These are phyloP conservation scores for Phlebiopsis flavidoalba DNA, from an alignment of 768 basidiomycete genomes.

Conservation along the genomic window DNA sequence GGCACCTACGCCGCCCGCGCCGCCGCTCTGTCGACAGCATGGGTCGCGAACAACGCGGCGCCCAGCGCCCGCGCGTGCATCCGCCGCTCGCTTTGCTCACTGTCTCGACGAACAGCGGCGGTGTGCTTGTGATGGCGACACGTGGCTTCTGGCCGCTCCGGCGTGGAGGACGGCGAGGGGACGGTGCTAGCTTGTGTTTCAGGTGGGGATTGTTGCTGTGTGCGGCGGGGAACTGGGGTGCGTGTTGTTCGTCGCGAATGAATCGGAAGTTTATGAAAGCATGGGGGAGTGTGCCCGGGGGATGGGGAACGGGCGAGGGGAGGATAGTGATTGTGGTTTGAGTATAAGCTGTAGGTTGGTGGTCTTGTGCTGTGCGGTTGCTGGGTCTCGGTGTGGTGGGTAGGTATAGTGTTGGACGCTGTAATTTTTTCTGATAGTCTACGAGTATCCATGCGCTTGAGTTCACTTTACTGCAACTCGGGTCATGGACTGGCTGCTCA, in stretches of 20 bases:
- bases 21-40: slow-evolving; percentile 50
- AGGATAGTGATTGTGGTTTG: no score
- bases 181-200: slow-evolving; percentile 30
- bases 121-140: slow-evolving; percentile 57
- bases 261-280: no score
- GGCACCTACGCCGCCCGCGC: slow-evolving; percentile 51
- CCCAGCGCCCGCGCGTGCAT: slow-evolving; percentile 48
- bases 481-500: no score
- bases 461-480: no score
- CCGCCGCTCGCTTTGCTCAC: slow-evolving; percentile 47
- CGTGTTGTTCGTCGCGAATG: background rate
- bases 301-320: no score
- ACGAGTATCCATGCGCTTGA: no score
- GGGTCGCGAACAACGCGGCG: slow-evolving; percentile 53
- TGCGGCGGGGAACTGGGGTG: background rate
- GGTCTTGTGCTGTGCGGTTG: no score
- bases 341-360: no score
- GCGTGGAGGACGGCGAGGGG: slow-evolving; percentile 45
- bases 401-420: no score
- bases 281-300: no score
- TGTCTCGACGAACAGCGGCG: slow-evolving; percentile 54
- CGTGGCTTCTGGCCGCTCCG: slow-evolving; percentile 54
- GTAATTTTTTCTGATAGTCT: no score
- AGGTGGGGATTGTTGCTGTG: slow-evolving; percentile 28
- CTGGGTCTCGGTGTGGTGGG: no score